Evolutionary conservation across 768 basidiomycete species (phyloP).

Genomic region (Leccinum ochraceum): DNA sequence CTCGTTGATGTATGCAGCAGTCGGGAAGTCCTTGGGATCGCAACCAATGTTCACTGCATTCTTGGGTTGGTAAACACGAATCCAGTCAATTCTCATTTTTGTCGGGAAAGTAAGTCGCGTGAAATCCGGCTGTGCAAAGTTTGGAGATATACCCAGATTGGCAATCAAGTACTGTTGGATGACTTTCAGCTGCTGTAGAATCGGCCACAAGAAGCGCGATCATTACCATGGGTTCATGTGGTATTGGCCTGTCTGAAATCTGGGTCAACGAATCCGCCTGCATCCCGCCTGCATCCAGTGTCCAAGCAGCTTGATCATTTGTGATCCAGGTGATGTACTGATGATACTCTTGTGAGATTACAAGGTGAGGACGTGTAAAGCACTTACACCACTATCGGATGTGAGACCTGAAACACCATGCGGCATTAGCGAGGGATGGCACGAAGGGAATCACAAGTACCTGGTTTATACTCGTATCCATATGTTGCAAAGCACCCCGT

Average conservation of each 20-base stretch:
- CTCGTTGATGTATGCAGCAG: conserved; percentile 76
- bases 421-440: neutral
- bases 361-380: neutral
- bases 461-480: conserved; percentile 81
- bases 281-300: conserved; percentile 62
- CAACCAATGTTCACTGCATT: conserved; percentile 78
- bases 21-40: conserved; percentile 78
- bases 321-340: conserved; percentile 84
- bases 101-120: conserved; percentile 70
- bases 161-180: conserved; percentile 70
- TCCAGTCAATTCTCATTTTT: conserved; percentile 78
- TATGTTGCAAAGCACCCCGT: conserved; percentile 64
- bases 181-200: neutral
- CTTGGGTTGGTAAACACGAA: conserved; percentile 86
- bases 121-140: conserved; percentile 78
- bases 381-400: conserved; percentile 50
- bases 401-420: conserved; percentile 21
- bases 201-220: neutral
- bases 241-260: conserved; percentile 67
- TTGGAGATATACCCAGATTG: conserved; percentile 83
- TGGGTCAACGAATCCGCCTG: conserved; percentile 54
- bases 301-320: conserved; percentile 65
- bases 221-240: conserved; percentile 82
- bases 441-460: conserved; percentile 32
- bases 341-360: conserved; percentile 11